Evolutionary conservation across 2,329 filamentous ascomycete species (phyloP).

Genomic region (Amauroascus verrucosus): DNA sequence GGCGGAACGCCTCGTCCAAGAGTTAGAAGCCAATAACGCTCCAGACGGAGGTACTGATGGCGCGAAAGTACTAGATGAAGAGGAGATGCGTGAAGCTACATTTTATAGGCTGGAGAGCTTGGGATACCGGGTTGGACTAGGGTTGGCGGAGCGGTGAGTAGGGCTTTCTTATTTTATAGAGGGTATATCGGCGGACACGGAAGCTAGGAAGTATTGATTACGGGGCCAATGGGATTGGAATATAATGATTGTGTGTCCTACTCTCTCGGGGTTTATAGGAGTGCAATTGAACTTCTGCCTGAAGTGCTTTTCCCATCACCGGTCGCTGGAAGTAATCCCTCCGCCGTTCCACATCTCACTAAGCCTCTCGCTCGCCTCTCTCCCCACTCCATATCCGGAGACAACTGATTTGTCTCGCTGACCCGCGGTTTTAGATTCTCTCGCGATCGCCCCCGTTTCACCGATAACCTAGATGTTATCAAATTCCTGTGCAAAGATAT

Average conservation of each 20-base stretch:
- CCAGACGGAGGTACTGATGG: constrained; percentile 19
- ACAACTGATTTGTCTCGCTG: background rate
- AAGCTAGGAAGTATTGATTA: too few species aligned
- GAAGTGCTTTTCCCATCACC: background rate
- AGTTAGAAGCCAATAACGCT: constrained; percentile 40
- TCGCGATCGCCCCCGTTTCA: constrained; percentile 70
- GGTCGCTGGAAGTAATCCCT: background rate
- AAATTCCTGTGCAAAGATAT: constrained; percentile 99
- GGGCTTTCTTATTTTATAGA: background rate
- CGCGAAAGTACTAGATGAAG: constrained; percentile 34
- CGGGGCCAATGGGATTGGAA: too few species aligned
- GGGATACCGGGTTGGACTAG: constrained; percentile 86
- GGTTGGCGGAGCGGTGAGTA: constrained; percentile 71
- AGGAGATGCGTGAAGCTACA: constrained; percentile 73
- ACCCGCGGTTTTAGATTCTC: constrained; percentile 28
- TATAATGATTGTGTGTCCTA: background rate
- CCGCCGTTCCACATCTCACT: background rate
- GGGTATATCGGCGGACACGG: too few species aligned
- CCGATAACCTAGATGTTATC: constrained; percentile 86
- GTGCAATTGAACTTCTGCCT: background rate
- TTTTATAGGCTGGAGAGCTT: constrained; percentile 73
- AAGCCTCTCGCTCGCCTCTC: too few species aligned
- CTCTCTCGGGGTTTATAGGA: too few species aligned
- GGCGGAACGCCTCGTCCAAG: constrained; percentile 72
- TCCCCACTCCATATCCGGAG: too few species aligned